Conservation (phyloP, 306 rosid genomes). For the peach (Prunus persica) region DNA sequence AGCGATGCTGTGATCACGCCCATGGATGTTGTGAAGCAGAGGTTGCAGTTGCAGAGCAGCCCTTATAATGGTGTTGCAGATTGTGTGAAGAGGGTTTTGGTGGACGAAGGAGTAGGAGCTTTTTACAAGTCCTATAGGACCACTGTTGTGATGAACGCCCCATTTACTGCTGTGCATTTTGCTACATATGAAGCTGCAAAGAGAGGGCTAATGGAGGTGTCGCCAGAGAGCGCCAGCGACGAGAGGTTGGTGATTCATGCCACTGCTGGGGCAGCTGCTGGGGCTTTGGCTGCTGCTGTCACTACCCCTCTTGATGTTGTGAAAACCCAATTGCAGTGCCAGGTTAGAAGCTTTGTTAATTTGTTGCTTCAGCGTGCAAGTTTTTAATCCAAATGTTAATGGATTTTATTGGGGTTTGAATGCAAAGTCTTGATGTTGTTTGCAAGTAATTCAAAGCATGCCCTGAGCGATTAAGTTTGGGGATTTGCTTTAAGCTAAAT, state of each 20-base stretch:
- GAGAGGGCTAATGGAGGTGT: slow-evolving; percentile 45
- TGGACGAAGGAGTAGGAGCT: slow-evolving; percentile 75
- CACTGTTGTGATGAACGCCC: slow-evolving; percentile 84
- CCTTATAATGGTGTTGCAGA: slow-evolving; percentile 71
- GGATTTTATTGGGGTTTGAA: background rate
- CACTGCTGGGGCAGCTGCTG: slow-evolving; percentile 77
- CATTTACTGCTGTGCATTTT: slow-evolving; percentile 73
- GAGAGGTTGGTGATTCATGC: slow-evolving; percentile 67
- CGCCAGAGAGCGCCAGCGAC: slow-evolving; percentile 46
- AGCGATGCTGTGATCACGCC: slow-evolving; percentile 91
- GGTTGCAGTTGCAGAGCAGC: slow-evolving; percentile 70
- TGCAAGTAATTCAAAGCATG: background rate
- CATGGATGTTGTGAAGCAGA: slow-evolving; percentile 93
- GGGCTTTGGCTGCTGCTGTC: slow-evolving; percentile 63
- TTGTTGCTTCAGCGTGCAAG: background rate
- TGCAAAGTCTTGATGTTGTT: background rate
- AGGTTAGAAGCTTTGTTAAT: slow-evolving; percentile 36
- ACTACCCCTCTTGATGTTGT: slow-evolving; percentile 85
- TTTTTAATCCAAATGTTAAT: background rate
- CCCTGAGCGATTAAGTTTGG: background rate
- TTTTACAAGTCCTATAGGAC: slow-evolving; percentile 79
- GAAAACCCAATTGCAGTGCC: slow-evolving; percentile 82
- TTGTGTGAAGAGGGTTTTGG: slow-evolving; percentile 64
- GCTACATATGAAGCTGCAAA: slow-evolving; percentile 68
- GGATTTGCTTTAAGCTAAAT: background rate